Percentiles rank a stretch among this genome's conserved stretches.
Conservation (phyloP, 1,284 basidiomycete genomes). For the Fistulina hepatica region DNA sequence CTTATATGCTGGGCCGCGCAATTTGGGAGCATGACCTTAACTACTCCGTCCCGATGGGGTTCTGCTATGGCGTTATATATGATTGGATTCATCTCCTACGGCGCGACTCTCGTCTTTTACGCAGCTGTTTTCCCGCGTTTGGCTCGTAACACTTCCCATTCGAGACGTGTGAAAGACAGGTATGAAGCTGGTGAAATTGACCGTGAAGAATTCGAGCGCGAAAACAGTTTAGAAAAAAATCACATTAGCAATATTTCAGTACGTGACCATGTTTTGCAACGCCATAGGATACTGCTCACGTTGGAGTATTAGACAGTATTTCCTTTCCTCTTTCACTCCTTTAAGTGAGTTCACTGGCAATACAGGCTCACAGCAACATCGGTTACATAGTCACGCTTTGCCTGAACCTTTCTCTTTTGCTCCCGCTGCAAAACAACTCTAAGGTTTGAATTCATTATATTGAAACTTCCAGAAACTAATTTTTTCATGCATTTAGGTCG, state of each 20-base stretch:
- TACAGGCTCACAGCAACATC: conserved; percentile 63
- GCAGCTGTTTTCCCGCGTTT: conserved; percentile 73
- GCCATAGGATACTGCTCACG: conserved; percentile 43
- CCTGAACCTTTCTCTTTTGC: conserved; percentile 63
- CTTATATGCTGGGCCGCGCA: conserved; percentile 70
- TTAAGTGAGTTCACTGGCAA: background rate
- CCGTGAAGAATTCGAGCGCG: conserved; percentile 55
- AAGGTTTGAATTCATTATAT: no score
- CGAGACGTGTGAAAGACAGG: conserved; percentile 47
- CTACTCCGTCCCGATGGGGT: conserved; percentile 62
- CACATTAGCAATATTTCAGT: conserved; percentile 73
- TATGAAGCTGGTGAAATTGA: conserved; percentile 49
- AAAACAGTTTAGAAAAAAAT: conserved; percentile 78
- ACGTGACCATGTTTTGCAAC: conserved; percentile 1
- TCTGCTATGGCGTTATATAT: conserved; percentile 71
- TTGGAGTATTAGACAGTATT: conserved; percentile 36
- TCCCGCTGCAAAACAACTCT: conserved; percentile 54
- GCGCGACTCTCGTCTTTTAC: conserved; percentile 71
- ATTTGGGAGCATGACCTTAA: conserved; percentile 63
- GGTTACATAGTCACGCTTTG: conserved; percentile 60
- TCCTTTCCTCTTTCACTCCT: background rate
- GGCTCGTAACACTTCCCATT: conserved; percentile 64
- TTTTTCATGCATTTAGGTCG: no score
- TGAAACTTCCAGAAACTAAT: no score
- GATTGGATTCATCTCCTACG: conserved; percentile 65